Evolutionary conservation across 768 basidiomycete genomes (phyloP), one percentile per base, ranked within the genome.

Genomic region (Phaeotremella skinneri): DNA sequence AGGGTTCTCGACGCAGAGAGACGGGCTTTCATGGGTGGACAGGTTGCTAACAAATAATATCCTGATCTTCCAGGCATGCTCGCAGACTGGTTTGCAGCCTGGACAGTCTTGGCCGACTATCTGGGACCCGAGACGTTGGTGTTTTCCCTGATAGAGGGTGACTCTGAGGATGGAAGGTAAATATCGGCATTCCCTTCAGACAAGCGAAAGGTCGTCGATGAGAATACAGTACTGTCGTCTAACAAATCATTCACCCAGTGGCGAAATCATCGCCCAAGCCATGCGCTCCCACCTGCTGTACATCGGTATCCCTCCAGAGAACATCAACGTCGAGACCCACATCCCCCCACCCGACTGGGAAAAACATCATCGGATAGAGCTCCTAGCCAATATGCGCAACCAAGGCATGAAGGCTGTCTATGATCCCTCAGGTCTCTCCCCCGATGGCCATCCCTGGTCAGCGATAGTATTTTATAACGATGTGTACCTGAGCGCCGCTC

Each of bases 401-500:
- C 65, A 59, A 17, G 74, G 70, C 1, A 54, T 78, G 56, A 50
- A 63, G 25, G 75, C 77, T 1, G 53, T 77, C 32, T 76, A 59
- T 60, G 75, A 69, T 34, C 63, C 66, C 17, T 39, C 52, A 4
- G 68, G 66, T 21, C 56, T 66, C 30, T 50, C 64, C 6, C 67
- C 69, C 20, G 71, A 70, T 42, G 69, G 64, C 16, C 58, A 66
- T 7, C 63, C 72, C 23, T 73, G 62, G 68, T 67, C 70, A 3
- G 68, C 64, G 13, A 61, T 76, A 32, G 52, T 78, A 0, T 76
- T 64, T 56, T 70, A 76, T 62, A 78, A 78, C 61, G 77, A 78
- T 52, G 75, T 78, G 5, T 74, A 71, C 34, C 59, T 75, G 39
- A 66, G 62, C n/a, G 69, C 68, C 11, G 61, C 59, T 26, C 72